Base-by-base conservation (phyloP, 208 protist genomes). In the Trypanosomatidae sp. region DNA sequence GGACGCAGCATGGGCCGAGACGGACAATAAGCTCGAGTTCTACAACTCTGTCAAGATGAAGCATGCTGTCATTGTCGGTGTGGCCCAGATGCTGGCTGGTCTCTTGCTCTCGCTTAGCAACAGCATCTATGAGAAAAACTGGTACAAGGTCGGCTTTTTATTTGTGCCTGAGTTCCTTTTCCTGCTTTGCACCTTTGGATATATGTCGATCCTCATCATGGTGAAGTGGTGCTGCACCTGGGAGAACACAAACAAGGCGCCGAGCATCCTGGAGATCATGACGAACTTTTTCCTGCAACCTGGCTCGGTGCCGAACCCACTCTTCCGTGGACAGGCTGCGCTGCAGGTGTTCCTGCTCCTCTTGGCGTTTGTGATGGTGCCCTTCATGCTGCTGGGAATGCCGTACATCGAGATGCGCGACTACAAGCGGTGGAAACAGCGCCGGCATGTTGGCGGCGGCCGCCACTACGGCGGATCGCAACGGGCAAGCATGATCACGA, bases 21-120 rank as follows among this genome's bases (percentile, higher is more conserved):
- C 96, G 43, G 88, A 98, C 19, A 99, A 99, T 81, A 97, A 99
- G 74, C 84, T 99, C 22, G 91, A 94, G 43, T 99, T 98, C 80
- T 97, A 97, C 81, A 99, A 99, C 91, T 99, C 96, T 22, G 89
- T 99, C 72, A 99, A 99, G 86, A 99, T 99, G 99, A 99, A 99
- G 85, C 86, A 98, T 52, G 94, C 98, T 44, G 92, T 99, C 41
- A 90, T 99, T 47, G 86, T 99, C 71, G 98, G 98, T 46, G 90
- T 99, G 0, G 66, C 83, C 53, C 98, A 99, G 81, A 99, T 99
- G 99, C 77, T 95, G 25, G 86, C 98, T 44, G 99, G 99, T 62
- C 86, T 99, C 46, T 52, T 96, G 47, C 89, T 99, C 36, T 83
- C 81, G 17, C 62, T 97, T 0, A 78, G 93, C 73, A 99, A 99